Evolutionary conservation across 164 flowering plant species (phyloP).

Genomic region (Malania oleifera): DNA sequence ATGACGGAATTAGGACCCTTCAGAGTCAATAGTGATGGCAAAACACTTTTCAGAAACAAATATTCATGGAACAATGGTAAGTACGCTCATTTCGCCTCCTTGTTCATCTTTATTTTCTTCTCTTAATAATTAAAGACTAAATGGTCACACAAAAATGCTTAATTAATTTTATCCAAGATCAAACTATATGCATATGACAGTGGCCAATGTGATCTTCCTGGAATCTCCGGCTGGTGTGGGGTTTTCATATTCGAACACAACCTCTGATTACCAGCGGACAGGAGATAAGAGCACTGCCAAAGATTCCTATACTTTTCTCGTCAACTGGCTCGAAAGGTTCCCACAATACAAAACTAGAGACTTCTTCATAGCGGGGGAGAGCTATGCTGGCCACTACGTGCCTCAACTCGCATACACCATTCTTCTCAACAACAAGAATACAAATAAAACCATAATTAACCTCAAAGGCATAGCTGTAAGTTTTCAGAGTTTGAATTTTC

Average conservation of each 20-base stretch:
- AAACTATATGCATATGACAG: too few species aligned
- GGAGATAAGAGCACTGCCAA: slow-evolving; percentile 38
- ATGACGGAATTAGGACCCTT: too few species aligned
- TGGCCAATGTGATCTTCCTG: slow-evolving; percentile 35
- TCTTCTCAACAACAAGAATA: slow-evolving; percentile 17
- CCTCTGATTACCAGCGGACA: slow-evolving; percentile 25
- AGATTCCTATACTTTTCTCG: slow-evolving; percentile 30
- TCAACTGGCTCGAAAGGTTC: slow-evolving; percentile 40
- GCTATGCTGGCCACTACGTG: slow-evolving; percentile 44
- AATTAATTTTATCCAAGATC: too few species aligned
- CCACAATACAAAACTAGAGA: slow-evolving; percentile 38
- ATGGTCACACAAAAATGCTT: too few species aligned
- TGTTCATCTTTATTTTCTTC: too few species aligned
- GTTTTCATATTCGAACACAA: slow-evolving; percentile 38
- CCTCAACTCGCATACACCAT: slow-evolving; percentile 41
- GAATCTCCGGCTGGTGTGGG: slow-evolving; percentile 48
- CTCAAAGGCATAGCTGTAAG: slow-evolving; percentile 33
- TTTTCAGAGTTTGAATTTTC: neutral
- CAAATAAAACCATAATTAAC: slow-evolving; percentile 25
- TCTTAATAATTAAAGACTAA: too few species aligned
- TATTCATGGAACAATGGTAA: too few species aligned
- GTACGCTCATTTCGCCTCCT: too few species aligned
- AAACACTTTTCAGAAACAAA: too few species aligned
- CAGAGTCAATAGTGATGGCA: too few species aligned
- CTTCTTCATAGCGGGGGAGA: slow-evolving; percentile 45